Evolutionary conservation across 805 yeast species (phyloP), one percentile per base, ranked within the genome.

Genomic region (Wickerhamomyces pijperi): DNA sequence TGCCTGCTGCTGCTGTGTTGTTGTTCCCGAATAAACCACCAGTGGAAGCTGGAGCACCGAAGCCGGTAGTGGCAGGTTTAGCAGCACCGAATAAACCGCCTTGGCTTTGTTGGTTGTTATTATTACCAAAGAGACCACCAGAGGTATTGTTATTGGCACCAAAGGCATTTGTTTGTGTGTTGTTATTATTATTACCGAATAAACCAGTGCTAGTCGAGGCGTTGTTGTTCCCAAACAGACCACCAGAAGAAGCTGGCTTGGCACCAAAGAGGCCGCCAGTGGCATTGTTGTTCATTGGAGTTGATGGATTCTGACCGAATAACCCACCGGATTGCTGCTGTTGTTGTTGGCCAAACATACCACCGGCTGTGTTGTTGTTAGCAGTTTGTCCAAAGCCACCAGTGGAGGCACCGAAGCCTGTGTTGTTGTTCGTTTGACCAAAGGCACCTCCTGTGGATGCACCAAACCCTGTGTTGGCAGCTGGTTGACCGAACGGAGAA

Each of bases 71-170:
- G 5, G 38, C 28, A 5, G 32, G 35, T 14, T 13, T 18, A 21
- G 6, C 9, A 21, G 23, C 23, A 21, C 23, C 23, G 23, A 21
- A 21, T 9, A 21, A 21, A 9, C 23, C 23, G 23, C 23, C 23
- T 21, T 21, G 23, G 6, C 9, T 6, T 21, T 21, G 23, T 9
- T 21, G 23, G 16, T 46, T 44, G 38, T 60, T 53, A 39, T 58
- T 60, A 28, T 56, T 51, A 23, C 76, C 76, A 50, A 72, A 72
- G 28, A 61, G 51, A 5, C 69, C 67, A 21, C 62, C 65, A 18
- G 57, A 52, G 8, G 59, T 49, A 15, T 47, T 43, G 19, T 51
- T 55, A 19, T 50, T 50, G 18, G 56, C 62, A 19, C 56, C 56
- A 8, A 58, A 49, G 15, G 46, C 38, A n/a, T n/a, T n/a, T n/a